Evolutionary conservation across 2,329 filamentous ascomycete genomes (phyloP).

Genomic region (Fusarium nygamai): DNA sequence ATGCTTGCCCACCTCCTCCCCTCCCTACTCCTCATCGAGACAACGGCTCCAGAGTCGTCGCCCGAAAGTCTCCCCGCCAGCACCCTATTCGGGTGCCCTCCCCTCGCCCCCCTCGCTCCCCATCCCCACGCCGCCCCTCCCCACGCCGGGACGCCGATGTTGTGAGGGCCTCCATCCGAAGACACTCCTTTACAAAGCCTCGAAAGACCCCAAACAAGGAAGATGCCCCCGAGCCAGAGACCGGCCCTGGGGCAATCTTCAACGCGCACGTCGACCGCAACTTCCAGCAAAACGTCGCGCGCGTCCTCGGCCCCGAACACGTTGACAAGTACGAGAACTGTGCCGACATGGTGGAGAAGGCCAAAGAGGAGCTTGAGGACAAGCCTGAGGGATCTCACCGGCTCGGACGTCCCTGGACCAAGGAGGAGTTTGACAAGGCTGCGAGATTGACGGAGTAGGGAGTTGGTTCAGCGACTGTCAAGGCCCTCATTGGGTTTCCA

Average conservation of each 20-base stretch:
- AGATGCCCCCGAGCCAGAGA: not conserved
- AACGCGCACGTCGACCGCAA: not conserved
- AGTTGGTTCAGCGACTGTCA: not conserved
- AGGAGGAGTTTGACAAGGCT: not conserved
- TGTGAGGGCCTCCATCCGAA: not conserved
- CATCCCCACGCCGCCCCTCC: not conserved
- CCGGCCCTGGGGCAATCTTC: no score
- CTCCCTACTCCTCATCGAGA: not conserved
- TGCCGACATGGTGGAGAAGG: not conserved
- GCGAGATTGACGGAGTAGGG: not conserved
- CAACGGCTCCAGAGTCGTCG: fast-evolving
- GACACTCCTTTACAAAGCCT: not conserved
- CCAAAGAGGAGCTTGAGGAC: not conserved
- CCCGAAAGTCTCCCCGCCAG: not conserved
- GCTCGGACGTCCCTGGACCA: not conserved
- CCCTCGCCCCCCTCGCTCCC: not conserved
- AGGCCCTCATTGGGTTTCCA: not conserved
- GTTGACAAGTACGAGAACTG: not conserved
- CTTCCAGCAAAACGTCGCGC: not conserved
- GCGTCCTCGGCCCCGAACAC: not conserved
- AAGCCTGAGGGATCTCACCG: not conserved
- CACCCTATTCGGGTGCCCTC: not conserved
- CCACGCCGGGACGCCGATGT: not conserved
- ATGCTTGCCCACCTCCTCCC: not conserved
- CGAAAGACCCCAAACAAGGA: not conserved